Evolutionary conservation across 345 rosid species (phyloP), one percentile per base, ranked within the genome.

Genomic region (Chamaenerion angustifolium): DNA sequence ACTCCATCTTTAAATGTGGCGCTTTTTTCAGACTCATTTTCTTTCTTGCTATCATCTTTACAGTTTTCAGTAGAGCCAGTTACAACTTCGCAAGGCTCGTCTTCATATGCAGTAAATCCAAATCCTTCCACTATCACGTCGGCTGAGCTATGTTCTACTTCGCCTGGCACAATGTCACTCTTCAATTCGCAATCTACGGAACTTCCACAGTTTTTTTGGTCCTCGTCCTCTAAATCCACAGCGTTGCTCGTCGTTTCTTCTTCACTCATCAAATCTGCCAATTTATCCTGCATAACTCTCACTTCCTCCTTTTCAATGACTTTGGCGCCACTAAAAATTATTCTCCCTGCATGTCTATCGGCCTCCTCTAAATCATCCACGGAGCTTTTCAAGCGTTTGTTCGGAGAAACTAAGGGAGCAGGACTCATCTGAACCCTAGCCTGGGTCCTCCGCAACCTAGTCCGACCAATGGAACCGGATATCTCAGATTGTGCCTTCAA

Each of bases 401-500:
- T 50, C 9, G 47, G 49, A 10, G 43, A 42, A 13, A 14, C 43
- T 50, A 48, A 43, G 3, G 64, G 8, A 7, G 17, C 51, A 12
- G 16, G 44, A 31, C 42, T 49, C 9, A 16, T 54, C 0, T 43
- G 49, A 41, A 18, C 56, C 0, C 58, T 65, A 42, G 25, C 56
- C 58, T 43, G 57, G 8, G 17, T 59, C 57, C 52, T 70, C 55
- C 75, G 68, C 31, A 81, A 67, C 17, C 96, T 73, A 4, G 96
- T 90, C 55, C 89, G 81, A 8, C 96, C 96, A 52, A 86, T 18
- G 4, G 74, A 65, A 66, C 93, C 37, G 8, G 71, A 71, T 71
- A 89, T 80, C 87, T 90, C 98, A 10, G 87, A 65, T 56, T 72
- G 96, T 11, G 73, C 75, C 82, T 70, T 78, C 78, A 79, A 64